Evolutionary conservation across 2,329 filamentous ascomycete species (phyloP), one percentile per base, ranked within the genome.

Genomic region (Gliomastix tumulicola): DNA sequence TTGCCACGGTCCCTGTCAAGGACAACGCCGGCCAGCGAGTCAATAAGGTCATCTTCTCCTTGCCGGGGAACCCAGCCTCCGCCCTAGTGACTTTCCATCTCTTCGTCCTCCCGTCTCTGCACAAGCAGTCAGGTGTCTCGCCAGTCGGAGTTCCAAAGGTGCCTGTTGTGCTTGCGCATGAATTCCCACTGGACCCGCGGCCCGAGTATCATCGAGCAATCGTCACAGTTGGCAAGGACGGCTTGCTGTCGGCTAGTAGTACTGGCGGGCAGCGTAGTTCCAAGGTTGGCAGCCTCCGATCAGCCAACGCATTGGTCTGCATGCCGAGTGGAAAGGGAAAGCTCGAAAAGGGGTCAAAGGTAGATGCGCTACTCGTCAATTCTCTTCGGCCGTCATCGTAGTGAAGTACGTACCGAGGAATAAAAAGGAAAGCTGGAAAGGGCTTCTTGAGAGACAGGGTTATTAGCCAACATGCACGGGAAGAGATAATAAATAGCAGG

Each of bases 21-120:
- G 67, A 76, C 41, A 73, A 74, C 42, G 54, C 73, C 42, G 76
- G 79, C 16, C 65, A 74, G 28, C 71, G 79, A 32, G 59, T 77
- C 18, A 65, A 64, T 2, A 88, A 85, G 53, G 71, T 82, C 40
- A 77, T 98, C 45, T 98, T 98, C 62, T 86, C 87, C 0, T 71
- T 98, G 0, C 92, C 92, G 0, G 92, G 92, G 0, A 98, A 98
- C 55, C 92, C 92, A 0, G 92, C 90, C 3, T 92, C 85, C 3
- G 90, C 92, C 1, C 71, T 96, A 3, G 92, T 97, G 9, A 94
- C 90, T 0, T 88, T 94, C 50, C 86, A 97, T 53, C 75, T 98
- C 3, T 97, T 98, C 58, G 88, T 97, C 8, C 69, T 98, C 10
- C 92, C 92, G 0, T 80, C 85, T 1, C 63, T 98, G 41, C 88